Percentiles rank a stretch among this genome's conserved stretches.
phyloP scores from a whole-genome alignment of 2,329 filamentous ascomycete genomes.

The Arthrobotrys sinensis region DNA sequence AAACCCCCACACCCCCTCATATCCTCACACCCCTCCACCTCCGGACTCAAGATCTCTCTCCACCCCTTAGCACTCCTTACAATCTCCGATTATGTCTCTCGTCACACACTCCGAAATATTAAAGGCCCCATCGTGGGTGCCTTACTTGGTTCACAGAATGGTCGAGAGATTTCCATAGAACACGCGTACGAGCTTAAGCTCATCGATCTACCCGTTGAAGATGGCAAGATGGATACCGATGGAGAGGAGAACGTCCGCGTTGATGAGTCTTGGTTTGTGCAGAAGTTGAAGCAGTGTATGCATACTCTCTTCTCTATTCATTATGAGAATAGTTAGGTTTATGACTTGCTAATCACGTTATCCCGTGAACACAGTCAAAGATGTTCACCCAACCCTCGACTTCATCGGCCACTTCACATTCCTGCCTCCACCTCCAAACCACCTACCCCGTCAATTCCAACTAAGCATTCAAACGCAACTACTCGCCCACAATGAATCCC shows the following conservation, averaged over 20 bases:
- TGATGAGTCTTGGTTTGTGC: slow-evolving; percentile 80
- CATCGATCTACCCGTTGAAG: slow-evolving; percentile 64
- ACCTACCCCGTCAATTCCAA: slow-evolving; percentile 69
- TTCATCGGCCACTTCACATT: slow-evolving; percentile 91
- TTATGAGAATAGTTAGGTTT: background rate
- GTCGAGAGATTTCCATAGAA: slow-evolving; percentile 90
- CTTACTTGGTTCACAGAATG: slow-evolving; percentile 91
- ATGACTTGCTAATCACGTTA: too few species aligned
- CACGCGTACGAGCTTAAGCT: slow-evolving; percentile 89
- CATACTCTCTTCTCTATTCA: slow-evolving; percentile 4
- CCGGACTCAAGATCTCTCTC: slow-evolving; percentile 83
- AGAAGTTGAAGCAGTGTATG: slow-evolving; percentile 87
- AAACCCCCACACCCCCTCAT: slow-evolving; percentile 79
- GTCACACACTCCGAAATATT: slow-evolving; percentile 84
- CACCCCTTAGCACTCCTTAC: slow-evolving; percentile 96
- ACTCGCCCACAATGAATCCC: slow-evolving; percentile 82
- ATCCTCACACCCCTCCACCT: slow-evolving; percentile 72
- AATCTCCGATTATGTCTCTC: slow-evolving; percentile 95
- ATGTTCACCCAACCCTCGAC: slow-evolving; percentile 87
- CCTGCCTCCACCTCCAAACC: slow-evolving; percentile 77
- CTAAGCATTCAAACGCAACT: slow-evolving; percentile 79
- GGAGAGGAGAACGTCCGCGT: slow-evolving; percentile 75
- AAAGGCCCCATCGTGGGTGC: slow-evolving; percentile 85
- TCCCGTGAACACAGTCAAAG: slow-evolving; percentile 76
- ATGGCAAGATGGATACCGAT: slow-evolving; percentile 66